Evolutionary conservation across 1,139 yeast species (phyloP), one percentile per base, ranked within the genome.

Genomic region (Dujonia santamariae): DNA sequence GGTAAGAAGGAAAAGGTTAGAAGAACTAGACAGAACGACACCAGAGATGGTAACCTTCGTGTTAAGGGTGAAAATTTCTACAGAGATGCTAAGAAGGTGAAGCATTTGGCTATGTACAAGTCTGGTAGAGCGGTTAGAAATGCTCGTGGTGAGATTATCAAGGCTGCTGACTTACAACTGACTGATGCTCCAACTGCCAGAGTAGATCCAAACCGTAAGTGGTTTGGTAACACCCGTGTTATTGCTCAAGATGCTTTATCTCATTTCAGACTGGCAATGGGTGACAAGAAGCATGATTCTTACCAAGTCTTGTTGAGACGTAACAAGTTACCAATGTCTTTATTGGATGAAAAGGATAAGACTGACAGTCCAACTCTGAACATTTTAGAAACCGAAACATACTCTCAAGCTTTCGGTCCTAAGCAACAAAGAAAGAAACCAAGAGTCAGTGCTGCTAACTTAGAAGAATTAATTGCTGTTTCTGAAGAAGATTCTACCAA

Each of bases 201-300:
- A 46, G 95, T 92, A 30, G 96, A 87, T 54, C 98, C 98, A 4
- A 90, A 92, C 59, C 78, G 96, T 56, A 79, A 92, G 53, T 92
- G 98, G 98, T 94, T 92, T 56, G 97, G 97, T 35, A 92, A 88
- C 61, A 88, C 98, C 19, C 78, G 98, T 53, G 98, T 92, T 30
- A 92, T 92, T 53, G 92, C 97, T 2, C 98, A 92, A 57, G 97
- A 94, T 67, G 96, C 98, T 1, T 69, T 92, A 53, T 70, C 85
- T 28, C 97, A 92, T 63, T 92, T 92, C 64, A 75, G 98, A 59
- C 94, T 87, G 50, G 97, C 97, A 6, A 74, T 92, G 69, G 95
- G 95, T 34, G 96, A 85, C 43, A 85, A 84, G 51, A 77, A 84
- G 48, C 74, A 81, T 48, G 96, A 90, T 55, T 76, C 96, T 0